A percentile compares a stretch with the other conserved stretches of the same genome.
Evolutionary conservation across 2,329 filamentous ascomycete species (phyloP).

Genomic region (Fusarium tuaranense): DNA sequence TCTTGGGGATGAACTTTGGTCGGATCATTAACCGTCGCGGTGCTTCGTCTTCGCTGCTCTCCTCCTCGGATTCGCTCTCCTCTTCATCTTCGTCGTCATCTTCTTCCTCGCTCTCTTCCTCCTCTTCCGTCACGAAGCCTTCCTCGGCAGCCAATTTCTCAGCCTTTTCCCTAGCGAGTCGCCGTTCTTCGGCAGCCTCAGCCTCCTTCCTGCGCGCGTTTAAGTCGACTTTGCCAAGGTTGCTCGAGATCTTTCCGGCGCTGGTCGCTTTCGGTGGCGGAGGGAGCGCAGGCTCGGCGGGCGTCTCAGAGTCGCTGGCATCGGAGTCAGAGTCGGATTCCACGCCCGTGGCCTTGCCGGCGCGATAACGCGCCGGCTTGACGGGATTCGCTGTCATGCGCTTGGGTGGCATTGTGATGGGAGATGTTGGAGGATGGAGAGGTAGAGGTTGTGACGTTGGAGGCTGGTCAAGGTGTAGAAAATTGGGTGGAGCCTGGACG

Average conservation of each 20-base stretch:
- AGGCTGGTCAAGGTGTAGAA: conserved; percentile 21
- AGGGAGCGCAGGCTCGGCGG: conserved; percentile 53
- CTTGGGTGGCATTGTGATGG: conserved; percentile 71
- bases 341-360: conserved; percentile 78
- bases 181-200: conserved; percentile 59
- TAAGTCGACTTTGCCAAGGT: conserved; percentile 64
- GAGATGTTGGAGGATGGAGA: conserved; percentile 13
- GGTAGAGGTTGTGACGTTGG: conserved; percentile 36
- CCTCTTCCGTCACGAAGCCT: conserved; percentile 70
- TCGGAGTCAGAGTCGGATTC: conserved; percentile 67
- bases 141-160: conserved; percentile 68
- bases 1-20: conserved; percentile 73
- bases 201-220: conserved; percentile 59
- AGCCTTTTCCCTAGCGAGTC: conserved; percentile 61
- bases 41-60: conserved; percentile 68
- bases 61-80: conserved; percentile 57
- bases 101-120: conserved; percentile 55
- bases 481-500: conserved; percentile 31
- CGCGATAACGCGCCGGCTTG: conserved; percentile 83
- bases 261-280: conserved; percentile 69
- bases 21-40: conserved; percentile 69
- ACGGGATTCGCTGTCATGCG: conserved; percentile 94
- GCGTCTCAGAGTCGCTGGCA: conserved; percentile 57
- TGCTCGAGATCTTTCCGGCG: conserved; percentile 68
- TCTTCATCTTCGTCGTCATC: conserved; percentile 50